A percentile compares a stretch with the other conserved stretches of the same genome.
Evolutionary conservation across 495 filamentous ascomycete species (phyloP).

Genomic region (Rusavskia elegans): DNA sequence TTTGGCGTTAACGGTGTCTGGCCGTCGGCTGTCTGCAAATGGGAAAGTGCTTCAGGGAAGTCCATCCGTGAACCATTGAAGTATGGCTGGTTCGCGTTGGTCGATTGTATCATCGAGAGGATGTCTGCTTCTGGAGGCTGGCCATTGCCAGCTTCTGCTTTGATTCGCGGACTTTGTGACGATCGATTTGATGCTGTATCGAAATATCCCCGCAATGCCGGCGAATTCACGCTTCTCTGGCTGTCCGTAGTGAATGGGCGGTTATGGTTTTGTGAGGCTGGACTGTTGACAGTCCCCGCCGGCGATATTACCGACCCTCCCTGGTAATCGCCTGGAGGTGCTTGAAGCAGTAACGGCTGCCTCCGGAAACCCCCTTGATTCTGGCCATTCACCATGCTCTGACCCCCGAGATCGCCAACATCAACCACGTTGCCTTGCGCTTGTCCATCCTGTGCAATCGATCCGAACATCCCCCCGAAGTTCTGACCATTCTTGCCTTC

Average conservation of each 20-base stretch:
- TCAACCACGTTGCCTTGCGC: constrained; percentile 57
- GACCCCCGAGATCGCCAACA: constrained; percentile 43
- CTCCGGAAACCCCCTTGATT: constrained; percentile 30
- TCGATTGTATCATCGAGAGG: constrained; percentile 66
- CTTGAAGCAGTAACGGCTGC: constrained; percentile 34
- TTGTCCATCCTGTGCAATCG: constrained; percentile 42
- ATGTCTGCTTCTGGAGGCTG: constrained; percentile 48
- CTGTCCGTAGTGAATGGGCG: not conserved
- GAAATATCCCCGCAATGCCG: constrained; percentile 18
- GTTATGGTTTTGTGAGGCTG: not conserved
- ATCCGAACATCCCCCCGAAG: constrained; percentile 55
- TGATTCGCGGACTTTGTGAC: constrained; percentile 10
- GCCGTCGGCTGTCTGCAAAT: constrained; percentile 47
- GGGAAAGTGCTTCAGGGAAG: constrained; percentile 58
- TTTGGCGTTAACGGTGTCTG: constrained; percentile 56
- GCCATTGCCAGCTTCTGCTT: constrained; percentile 12
- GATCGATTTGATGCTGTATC: constrained; percentile 7
- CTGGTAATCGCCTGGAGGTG: constrained; percentile 21
- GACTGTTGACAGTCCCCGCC: constrained; percentile 1
- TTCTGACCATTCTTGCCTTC: constrained; percentile 49
- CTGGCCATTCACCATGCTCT: constrained; percentile 21
- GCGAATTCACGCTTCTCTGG: not conserved
- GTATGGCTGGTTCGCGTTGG: constrained; percentile 46
- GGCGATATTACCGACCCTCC: constrained; percentile 2
- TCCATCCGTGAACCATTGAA: constrained; percentile 37